Evolutionary conservation across 129 eudicot genomes (phyloP).

Genomic region (Apium graveolens): DNA sequence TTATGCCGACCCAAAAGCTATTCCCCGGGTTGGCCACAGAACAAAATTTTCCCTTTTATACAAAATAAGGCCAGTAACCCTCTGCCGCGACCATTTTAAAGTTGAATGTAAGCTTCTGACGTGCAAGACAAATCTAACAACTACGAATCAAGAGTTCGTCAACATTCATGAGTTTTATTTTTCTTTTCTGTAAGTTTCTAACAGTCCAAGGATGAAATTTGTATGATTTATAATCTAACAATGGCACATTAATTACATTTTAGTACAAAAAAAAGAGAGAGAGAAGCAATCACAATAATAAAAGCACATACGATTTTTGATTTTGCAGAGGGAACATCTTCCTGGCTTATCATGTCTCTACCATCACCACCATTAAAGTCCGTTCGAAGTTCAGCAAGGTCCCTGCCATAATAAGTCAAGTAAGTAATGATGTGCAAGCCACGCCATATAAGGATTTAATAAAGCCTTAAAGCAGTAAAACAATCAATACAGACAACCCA

Average conservation of each 20-base stretch:
- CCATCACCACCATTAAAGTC: constrained; percentile 38
- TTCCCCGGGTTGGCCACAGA: too few relatives aligned
- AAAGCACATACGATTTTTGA: constrained; percentile 55
- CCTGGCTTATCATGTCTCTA: constrained; percentile 56
- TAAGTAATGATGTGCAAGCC: not conserved
- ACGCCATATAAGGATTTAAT: not conserved
- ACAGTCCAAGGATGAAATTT: not conserved
- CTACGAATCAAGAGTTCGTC: not conserved
- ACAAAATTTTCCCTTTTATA: too few relatives aligned
- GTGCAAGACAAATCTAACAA: not conserved
- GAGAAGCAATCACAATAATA: constrained; percentile 5
- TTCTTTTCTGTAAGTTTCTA: not conserved
- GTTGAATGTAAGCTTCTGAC: not conserved
- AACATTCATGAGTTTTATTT: not conserved
- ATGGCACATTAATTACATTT: not conserved
- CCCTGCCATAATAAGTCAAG: constrained; percentile 39
- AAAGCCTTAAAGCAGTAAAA: not conserved
- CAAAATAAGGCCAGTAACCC: not conserved
- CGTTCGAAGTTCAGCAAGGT: constrained; percentile 65
- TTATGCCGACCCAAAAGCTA: too few relatives aligned
- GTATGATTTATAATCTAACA: not conserved
- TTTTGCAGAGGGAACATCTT: constrained; percentile 39
- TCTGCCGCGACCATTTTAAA: not conserved
- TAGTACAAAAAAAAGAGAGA: not conserved
- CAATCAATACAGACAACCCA: not conserved